A percentile compares a stretch with the other conserved stretches of the same genome.
Evolutionary conservation across 331 rosid genomes (phyloP).

Genomic region (Cydonia oblonga): DNA sequence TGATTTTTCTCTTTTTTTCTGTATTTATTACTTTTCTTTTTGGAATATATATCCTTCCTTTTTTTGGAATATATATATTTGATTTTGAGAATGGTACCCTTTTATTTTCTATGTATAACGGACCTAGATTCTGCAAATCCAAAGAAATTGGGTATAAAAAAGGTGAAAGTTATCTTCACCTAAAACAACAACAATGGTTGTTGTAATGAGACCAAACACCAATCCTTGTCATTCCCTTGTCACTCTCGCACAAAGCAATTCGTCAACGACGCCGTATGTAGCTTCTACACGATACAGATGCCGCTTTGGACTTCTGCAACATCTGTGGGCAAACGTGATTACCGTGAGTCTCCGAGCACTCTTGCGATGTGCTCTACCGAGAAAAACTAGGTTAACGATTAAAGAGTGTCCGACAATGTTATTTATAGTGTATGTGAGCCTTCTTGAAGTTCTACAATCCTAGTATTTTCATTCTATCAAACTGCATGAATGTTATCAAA

Average conservation of each 20-base stretch:
- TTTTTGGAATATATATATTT: too few species aligned
- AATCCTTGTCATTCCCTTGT: background rate
- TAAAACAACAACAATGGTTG: background rate
- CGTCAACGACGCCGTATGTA: background rate
- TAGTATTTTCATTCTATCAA: background rate
- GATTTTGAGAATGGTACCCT: background rate
- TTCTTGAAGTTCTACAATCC: too few species aligned
- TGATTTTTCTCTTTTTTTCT: background rate
- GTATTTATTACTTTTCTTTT: background rate
- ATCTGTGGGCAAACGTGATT: background rate
- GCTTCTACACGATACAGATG: background rate
- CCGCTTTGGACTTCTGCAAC: background rate
- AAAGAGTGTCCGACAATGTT: background rate
- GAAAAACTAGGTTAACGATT: background rate
- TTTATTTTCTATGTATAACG: background rate
- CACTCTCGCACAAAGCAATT: background rate
- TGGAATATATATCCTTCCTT: too few species aligned
- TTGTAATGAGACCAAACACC: constrained; percentile 14
- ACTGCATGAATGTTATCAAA: background rate
- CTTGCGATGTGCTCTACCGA: background rate
- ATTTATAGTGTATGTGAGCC: too few species aligned
- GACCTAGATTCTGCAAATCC: constrained; percentile 5
- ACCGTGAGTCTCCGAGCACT: background rate
- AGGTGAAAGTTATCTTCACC: background rate
- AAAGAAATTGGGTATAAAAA: constrained; percentile 1